phyloP scores from a whole-genome alignment of 495 filamentous ascomycete genomes.

The Pyronema domesticum region DNA sequence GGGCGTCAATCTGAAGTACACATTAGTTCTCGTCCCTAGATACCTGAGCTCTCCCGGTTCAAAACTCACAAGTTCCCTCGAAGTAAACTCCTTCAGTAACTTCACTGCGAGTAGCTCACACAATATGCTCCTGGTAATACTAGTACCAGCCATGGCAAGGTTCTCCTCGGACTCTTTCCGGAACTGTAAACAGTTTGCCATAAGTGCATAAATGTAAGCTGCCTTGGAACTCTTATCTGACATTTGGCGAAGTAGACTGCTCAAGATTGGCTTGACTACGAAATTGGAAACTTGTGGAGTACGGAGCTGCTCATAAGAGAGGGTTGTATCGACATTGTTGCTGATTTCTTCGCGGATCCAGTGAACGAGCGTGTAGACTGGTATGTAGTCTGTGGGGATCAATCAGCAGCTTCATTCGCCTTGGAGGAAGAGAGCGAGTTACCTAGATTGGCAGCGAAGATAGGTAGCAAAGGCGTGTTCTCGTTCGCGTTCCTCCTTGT shows the following conservation, averaged over 20 bases:
- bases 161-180: conserved; percentile 64
- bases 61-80: conserved; percentile 47
- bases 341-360: conserved; percentile 66
- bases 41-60: conserved; percentile 7
- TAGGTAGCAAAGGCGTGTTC: conserved; percentile 50
- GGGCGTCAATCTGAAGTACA: conserved; percentile 44
- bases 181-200: conserved; percentile 89
- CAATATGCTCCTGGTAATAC: conserved; percentile 64
- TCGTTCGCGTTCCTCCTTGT: conserved; percentile 39
- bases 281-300: conserved; percentile 93
- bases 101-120: conserved; percentile 86
- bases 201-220: conserved; percentile 70
- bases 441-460: conserved; percentile 73
- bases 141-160: conserved; percentile 65
- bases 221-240: conserved; percentile 60
- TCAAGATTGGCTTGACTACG: conserved; percentile 60
- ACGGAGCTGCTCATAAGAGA: conserved; percentile 89
- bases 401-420: background rate
- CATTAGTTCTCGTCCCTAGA: background rate
- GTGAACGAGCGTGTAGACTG: conserved; percentile 80
- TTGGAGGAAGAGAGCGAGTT: conserved; percentile 8
- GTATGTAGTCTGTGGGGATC: conserved; percentile 42
- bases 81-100: conserved; percentile 70
- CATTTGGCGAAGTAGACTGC: conserved; percentile 39
- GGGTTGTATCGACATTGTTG: conserved; percentile 68